Evolutionary conservation across 1,284 basidiomycete genomes (phyloP), one percentile per base, ranked within the genome.

Genomic region (Sutorius eximius): DNA sequence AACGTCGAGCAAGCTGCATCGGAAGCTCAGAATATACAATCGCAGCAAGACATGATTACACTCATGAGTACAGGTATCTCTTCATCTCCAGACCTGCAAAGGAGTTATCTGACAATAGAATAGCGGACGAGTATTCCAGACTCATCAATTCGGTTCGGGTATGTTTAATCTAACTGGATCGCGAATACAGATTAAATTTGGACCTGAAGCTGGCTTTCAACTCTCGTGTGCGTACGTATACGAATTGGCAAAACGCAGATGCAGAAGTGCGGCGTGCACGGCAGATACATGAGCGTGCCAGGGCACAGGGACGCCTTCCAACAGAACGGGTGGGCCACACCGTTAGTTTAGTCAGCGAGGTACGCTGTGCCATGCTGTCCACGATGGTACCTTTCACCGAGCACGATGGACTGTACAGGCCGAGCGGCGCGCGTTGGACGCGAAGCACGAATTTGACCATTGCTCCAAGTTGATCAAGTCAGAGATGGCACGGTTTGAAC

Each of bases 401-500:
- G 32, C 22, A 46, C 43, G 37, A n/a, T 27, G 34, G 12, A 30
- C 51, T 43, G 13, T 43, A 48, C 49, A 60, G 94, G 87, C 90
- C 2, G 95, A 98, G 71, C 80, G 92, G 52, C 83, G 86, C 32
- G 86, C 88, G 4, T 73, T 90, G 45, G 93, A 95, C 48, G 81
- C 88, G 0, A 89, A 90, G 63, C 82, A 86, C 51, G 92, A 97
- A 59, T 99, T 93, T 67, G 94, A 98, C 44, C 82, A 89, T 30
- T 88, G 91, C 7, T 90, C 93, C 29, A 87, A 87, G 60, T 76
- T 97, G 27, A 88, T 95, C 65, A 98, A 98, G 73, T 75, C 81
- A 5, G 97, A 99, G 74, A 87, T 97, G 65, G 86, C 85, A n/a
- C 78, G 95, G 33, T 98, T 99, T 68, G 96, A 99, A 73, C 82